Conservation (phyloP, 176 grass and related monocot genomes). For the Echinochloa phyllopogon region DNA sequence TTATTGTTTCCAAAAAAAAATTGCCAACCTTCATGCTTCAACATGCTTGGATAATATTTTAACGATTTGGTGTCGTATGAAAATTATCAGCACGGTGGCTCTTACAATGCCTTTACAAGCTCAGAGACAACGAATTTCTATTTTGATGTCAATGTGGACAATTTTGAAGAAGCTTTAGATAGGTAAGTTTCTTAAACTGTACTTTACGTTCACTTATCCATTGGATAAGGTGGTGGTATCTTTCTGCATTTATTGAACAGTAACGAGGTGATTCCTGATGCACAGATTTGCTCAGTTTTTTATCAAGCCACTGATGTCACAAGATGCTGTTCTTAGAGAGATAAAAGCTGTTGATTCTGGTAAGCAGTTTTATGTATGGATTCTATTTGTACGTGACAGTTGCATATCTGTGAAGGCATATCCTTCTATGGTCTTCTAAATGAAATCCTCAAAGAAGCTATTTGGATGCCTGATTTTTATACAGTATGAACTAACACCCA, state of each 20-base stretch:
- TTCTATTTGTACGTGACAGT: conserved; percentile 24
- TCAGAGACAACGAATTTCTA: conserved; percentile 81
- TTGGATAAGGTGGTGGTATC: conserved; percentile 30
- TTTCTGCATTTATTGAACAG: conserved; percentile 52
- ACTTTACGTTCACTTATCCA: conserved; percentile 23
- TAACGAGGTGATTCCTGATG: conserved; percentile 42
- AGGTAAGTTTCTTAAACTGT: conserved; percentile 54
- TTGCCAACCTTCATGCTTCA: conserved; percentile 2
- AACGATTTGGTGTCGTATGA: conserved; percentile 27
- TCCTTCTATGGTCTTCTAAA: neutral
- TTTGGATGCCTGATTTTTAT: neutral
- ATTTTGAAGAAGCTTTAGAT: conserved; percentile 89
- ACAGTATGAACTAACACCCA: neutral
- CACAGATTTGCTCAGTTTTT: conserved; percentile 97
- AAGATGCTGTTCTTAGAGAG: conserved; percentile 94
- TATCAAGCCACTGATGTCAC: conserved; percentile 90
- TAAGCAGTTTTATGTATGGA: conserved; percentile 41
- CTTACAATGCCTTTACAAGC: conserved; percentile 73
- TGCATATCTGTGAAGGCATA: conserved; percentile 21
- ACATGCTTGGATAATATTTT: conserved; percentile 27
- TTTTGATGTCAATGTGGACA: conserved; percentile 90
- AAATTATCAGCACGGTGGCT: conserved; percentile 84
- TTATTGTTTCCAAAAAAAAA: neutral
- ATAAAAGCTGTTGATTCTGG: conserved; percentile 99
- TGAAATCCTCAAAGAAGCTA: conserved; percentile 21